Evolutionary conservation across 1,284 basidiomycete genomes (phyloP).

Genomic region (Leccinum pallidistipes): DNA sequence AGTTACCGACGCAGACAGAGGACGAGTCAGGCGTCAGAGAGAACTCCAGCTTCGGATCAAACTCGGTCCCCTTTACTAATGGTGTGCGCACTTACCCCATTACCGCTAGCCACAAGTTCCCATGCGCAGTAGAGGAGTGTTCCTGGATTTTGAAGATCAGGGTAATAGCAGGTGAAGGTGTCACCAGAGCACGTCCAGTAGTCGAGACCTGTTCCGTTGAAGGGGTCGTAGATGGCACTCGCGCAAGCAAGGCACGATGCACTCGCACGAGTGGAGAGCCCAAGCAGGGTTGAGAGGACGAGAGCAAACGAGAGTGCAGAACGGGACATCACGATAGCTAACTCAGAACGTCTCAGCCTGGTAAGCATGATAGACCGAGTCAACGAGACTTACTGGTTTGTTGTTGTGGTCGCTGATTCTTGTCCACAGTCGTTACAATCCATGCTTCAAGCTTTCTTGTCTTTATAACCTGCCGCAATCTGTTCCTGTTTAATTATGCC

Average conservation of each 20-base stretch:
- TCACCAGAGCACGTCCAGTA: conserved; percentile 18
- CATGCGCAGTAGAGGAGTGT: conserved; percentile 13
- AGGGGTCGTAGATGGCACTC: conserved; percentile 16
- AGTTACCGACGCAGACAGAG: conserved; percentile 6
- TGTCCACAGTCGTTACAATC: not conserved
- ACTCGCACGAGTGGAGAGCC: conserved; percentile 4
- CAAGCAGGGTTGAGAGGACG: conserved; percentile 9
- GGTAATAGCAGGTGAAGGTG: conserved; percentile 16
- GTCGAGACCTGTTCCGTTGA: conserved; percentile 10
- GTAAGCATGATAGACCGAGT: not conserved
- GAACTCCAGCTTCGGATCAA: not conserved
- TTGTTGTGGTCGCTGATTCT: not conserved
- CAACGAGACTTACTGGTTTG: not conserved
- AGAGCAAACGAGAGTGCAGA: conserved; percentile 2
- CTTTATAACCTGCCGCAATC: not conserved
- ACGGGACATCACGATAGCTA: conserved; percentile 5
- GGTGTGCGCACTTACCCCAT: not conserved
- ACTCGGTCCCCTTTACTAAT: not conserved
- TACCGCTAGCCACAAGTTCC: not conserved
- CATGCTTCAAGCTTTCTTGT: not conserved
- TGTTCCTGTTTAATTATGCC: not conserved
- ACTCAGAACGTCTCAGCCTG: not conserved
- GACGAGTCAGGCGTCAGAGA: conserved; percentile 8
- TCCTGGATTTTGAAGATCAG: conserved; percentile 3
- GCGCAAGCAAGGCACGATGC: conserved; percentile 11